Percentiles rank a stretch among this genome's conserved stretches.
phyloP scores from a whole-genome alignment of 2,329 filamentous ascomycete genomes.

The Cordyceps fumosorosea region DNA sequence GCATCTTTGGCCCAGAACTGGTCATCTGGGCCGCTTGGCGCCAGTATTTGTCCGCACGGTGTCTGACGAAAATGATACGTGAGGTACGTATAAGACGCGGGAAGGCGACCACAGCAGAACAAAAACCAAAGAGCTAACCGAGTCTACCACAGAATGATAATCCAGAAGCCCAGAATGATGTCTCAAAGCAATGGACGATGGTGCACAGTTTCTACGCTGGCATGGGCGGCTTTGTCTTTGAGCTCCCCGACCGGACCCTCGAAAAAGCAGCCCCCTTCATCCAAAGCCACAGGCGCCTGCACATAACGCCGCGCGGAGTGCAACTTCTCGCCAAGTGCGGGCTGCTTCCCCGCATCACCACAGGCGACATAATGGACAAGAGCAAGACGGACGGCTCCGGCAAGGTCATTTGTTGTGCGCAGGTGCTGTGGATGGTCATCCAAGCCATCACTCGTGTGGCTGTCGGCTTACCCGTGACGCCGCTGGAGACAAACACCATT shows the following conservation, averaged over 20 bases:
- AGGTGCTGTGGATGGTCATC: too few relatives aligned
- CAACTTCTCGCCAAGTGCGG: constrained; percentile 11
- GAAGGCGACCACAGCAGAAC: too few relatives aligned
- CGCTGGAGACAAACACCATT: constrained; percentile 29
- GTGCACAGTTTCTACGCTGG: constrained; percentile 25
- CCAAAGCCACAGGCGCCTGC: constrained; percentile 5
- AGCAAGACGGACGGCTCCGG: too few relatives aligned
- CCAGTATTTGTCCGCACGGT: constrained; percentile 19
- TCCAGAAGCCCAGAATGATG: background rate
- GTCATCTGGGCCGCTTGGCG: constrained; percentile 23
- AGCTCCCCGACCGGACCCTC: constrained; percentile 7
- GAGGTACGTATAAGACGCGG: background rate
- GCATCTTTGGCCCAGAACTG: constrained; percentile 26
- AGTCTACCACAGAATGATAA: too few relatives aligned
- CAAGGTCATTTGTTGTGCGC: too few relatives aligned
- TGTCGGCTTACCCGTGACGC: constrained; percentile 26
- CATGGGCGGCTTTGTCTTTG: constrained; percentile 25
- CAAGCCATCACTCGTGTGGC: constrained; percentile 26
- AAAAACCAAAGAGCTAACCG: too few relatives aligned
- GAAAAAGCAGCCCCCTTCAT: background rate
- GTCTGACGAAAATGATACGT: constrained; percentile 11
- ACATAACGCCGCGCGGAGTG: background rate
- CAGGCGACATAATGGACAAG: too few relatives aligned
- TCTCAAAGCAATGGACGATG: constrained; percentile 20
- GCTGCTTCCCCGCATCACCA: background rate